Conservation (phyloP, 768 basidiomycete genomes). For the Hypsizygus marmoreus region DNA sequence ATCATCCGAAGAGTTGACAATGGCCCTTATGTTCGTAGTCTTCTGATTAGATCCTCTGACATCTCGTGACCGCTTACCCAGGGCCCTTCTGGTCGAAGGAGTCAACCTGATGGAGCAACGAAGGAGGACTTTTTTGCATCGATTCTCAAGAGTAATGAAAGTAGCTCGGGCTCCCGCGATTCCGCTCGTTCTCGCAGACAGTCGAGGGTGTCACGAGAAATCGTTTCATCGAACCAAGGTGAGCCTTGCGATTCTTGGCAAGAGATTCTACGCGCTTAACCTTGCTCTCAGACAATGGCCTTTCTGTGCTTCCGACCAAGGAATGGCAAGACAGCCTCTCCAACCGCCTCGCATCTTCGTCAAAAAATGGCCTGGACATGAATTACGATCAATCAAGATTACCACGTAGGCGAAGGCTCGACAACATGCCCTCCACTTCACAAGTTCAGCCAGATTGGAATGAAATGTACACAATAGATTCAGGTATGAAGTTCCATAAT, state of each 20-base stretch:
- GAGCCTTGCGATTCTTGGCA: conserved; percentile 10
- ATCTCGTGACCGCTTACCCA: conserved; percentile 27
- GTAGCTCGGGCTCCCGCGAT: conserved; percentile 44
- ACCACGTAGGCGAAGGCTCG: conserved; percentile 29
- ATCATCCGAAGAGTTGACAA: conserved; percentile 76
- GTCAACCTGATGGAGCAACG: conserved; percentile 60
- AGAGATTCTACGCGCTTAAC: conserved; percentile 8
- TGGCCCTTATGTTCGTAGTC: conserved; percentile 69
- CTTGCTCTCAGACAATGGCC: conserved; percentile 47
- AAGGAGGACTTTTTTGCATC: conserved; percentile 82
- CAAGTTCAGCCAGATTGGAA: conserved; percentile 51
- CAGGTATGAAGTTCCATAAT: conserved; percentile 9
- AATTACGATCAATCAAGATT: conserved; percentile 19
- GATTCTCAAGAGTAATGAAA: conserved; percentile 61
- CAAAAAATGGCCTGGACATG: conserved; percentile 18
- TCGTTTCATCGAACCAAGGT: conserved; percentile 74
- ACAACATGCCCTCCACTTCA: conserved; percentile 27
- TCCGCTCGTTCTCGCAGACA: conserved; percentile 66
- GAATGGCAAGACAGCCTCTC: conserved; percentile 82
- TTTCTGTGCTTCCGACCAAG: conserved; percentile 64
- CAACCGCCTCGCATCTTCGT: conserved; percentile 46
- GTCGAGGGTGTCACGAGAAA: conserved; percentile 76
- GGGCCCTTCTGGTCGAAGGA: conserved; percentile 70
- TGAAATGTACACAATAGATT: conserved; percentile 61
- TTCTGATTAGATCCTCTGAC: conserved; percentile 4